These are phyloP conservation scores for Antrodiella citrinella DNA, from an alignment of 768 basidiomycete genomes.

Conservation along the genomic window DNA sequence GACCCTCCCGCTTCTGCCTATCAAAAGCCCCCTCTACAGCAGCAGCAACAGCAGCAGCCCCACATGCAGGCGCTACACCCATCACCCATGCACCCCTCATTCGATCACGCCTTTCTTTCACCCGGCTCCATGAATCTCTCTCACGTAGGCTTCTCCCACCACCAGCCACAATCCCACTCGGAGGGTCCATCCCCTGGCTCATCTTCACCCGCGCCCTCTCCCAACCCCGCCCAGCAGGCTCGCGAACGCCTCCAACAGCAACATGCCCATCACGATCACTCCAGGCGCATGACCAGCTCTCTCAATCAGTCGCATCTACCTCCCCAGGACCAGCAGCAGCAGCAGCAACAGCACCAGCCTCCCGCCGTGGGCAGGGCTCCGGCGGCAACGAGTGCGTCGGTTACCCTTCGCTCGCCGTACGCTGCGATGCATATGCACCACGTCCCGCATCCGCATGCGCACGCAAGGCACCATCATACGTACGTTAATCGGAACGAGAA, in stretches of 20 bases:
- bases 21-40: slow-evolving; percentile 2
- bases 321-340: slow-evolving; percentile 5
- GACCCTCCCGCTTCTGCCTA: too few relatives aligned
- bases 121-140: slow-evolving; percentile 16
- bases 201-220: slow-evolving; percentile 8
- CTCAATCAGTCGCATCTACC: slow-evolving; percentile 10
- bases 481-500: slow-evolving; percentile 31
- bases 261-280: slow-evolving; percentile 15
- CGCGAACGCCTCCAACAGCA: slow-evolving; percentile 9
- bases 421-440: slow-evolving; percentile 72
- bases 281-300: too few relatives aligned
- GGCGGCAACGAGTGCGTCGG: slow-evolving; percentile 9
- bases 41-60: slow-evolving; percentile 19
- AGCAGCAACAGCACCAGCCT: slow-evolving; percentile 9
- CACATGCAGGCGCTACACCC: slow-evolving; percentile 12
- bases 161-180: slow-evolving; percentile 17
- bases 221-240: not conserved
- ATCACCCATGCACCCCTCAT: slow-evolving; percentile 22
- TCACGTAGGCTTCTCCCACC: slow-evolving; percentile 27
- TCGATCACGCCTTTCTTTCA: slow-evolving; percentile 14
- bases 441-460: slow-evolving; percentile 72
- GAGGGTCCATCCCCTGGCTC: too few relatives aligned
- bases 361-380: not conserved
- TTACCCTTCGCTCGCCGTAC: slow-evolving; percentile 52
- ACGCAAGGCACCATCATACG: slow-evolving; percentile 64